Conservation (phyloP, 2,329 filamentous ascomycete species). For the Pseudogymnoascus sp. region DNA sequence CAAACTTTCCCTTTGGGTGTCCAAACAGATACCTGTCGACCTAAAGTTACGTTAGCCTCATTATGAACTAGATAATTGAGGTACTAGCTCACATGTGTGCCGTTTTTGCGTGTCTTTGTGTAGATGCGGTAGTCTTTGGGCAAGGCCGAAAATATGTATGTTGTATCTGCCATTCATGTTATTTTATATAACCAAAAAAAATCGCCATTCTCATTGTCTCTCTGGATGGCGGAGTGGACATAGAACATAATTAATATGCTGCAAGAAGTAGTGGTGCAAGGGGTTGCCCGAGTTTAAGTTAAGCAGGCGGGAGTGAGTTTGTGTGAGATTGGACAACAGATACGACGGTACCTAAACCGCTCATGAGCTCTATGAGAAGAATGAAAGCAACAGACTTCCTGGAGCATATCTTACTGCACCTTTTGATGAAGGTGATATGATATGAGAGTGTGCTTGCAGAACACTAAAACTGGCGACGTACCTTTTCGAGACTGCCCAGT, state of each 20-base stretch:
- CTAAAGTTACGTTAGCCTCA: not conserved
- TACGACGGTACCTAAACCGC: not conserved
- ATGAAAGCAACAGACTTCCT: not conserved
- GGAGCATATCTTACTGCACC: not conserved
- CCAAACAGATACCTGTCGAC: constrained; percentile 12
- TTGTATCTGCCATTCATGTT: not conserved
- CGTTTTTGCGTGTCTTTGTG: not conserved
- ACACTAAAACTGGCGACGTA: not conserved
- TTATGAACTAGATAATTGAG: not conserved
- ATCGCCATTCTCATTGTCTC: not conserved
- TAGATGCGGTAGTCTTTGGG: not conserved
- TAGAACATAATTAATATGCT: not conserved
- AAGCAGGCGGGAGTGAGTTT: not conserved
- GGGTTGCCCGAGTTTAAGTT: not conserved
- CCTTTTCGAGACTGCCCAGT: not conserved
- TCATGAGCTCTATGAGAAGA: not conserved
- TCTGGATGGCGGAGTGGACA: not conserved
- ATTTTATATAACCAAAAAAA: not conserved
- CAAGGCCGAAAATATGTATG: not conserved
- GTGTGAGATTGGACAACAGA: not conserved
- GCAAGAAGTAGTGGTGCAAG: not conserved
- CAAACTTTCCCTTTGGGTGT: constrained; percentile 9
- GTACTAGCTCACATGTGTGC: not conserved
- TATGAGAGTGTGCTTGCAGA: not conserved
- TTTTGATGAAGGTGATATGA: not conserved